These are phyloP conservation scores for Acanthamoeba polyphaga DNA, from an alignment of 208 protist genomes.

Conservation along the genomic window DNA sequence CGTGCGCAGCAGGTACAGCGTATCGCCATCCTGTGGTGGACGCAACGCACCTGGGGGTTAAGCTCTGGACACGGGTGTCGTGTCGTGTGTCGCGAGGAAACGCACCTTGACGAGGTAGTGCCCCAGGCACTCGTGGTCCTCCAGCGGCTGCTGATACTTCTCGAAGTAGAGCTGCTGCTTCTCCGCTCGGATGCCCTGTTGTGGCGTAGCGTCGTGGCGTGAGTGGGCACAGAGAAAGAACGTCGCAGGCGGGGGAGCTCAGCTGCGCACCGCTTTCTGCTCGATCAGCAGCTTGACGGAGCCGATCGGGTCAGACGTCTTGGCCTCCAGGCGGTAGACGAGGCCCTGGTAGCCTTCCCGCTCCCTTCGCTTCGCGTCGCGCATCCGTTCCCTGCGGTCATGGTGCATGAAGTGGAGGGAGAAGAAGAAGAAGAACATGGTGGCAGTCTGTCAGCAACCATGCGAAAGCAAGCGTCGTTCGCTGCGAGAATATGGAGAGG, in stretches of 20 bases:
- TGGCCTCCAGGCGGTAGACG: neutral
- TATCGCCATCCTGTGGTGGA: neutral
- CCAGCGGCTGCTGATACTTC: constrained; percentile 30
- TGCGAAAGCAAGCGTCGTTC: neutral
- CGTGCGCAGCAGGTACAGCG: constrained; percentile 12
- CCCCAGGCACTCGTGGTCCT: constrained; percentile 22
- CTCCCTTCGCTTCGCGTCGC: constrained; percentile 10
- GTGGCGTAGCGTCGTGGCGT: neutral
- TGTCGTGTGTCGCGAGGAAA: neutral
- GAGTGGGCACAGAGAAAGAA: neutral
- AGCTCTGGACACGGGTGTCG: too few species aligned
- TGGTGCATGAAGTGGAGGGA: neutral
- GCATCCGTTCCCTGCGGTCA: neutral
- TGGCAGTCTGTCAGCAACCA: neutral
- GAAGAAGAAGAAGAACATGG: neutral
- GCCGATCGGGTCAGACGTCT: neutral
- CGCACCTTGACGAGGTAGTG: constrained; percentile 34
- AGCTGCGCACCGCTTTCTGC: neutral
- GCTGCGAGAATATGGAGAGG: neutral
- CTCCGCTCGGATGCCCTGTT: constrained; percentile 22
- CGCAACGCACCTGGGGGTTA: too few species aligned
- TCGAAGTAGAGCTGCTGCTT: constrained; percentile 33
- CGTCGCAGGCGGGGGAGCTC: too few species aligned
- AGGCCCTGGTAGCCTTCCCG: neutral
- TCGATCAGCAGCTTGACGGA: constrained; percentile 27